A percentile compares a stretch with the other conserved stretches of the same genome.
Evolutionary conservation across 2,329 filamentous ascomycete species (phyloP).

Genomic region (Simplicillium sp.): DNA sequence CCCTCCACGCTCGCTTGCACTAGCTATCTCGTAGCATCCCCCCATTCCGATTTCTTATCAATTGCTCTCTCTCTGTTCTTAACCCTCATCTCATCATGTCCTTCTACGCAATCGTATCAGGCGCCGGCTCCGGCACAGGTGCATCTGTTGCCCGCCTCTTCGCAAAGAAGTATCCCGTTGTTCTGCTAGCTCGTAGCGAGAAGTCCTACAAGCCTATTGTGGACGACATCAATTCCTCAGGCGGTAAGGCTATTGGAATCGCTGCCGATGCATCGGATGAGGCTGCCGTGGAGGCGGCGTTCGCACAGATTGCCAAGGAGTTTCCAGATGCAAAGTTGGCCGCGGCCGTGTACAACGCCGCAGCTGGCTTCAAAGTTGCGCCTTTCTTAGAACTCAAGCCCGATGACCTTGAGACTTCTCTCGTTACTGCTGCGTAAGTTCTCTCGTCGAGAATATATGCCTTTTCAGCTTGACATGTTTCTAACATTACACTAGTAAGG

Average conservation of each 20-base stretch:
- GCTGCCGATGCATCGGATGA: conserved; percentile 38
- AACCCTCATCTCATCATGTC: conserved; percentile 14
- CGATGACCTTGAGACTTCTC: conserved; percentile 38
- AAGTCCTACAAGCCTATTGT: conserved; percentile 58
- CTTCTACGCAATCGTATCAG: conserved; percentile 60
- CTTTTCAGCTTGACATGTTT: not conserved
- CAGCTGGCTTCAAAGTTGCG: conserved; percentile 38
- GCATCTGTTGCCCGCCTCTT: conserved; percentile 44
- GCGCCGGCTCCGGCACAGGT: conserved; percentile 62
- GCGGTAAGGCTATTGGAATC: conserved; percentile 64
- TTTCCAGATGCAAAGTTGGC: conserved; percentile 45
- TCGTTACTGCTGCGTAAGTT: conserved; percentile 40
- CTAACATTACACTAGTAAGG: conserved; percentile 33
- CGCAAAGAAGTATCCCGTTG: conserved; percentile 58
- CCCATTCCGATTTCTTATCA: not conserved
- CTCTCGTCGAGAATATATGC: not conserved
- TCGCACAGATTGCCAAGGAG: conserved; percentile 51
- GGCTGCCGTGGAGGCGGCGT: conserved; percentile 41
- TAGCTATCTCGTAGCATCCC: too few relatives aligned
- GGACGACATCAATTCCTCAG: conserved; percentile 54
- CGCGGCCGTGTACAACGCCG: conserved; percentile 65
- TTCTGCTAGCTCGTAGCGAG: conserved; percentile 61
- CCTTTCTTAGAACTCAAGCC: conserved; percentile 48
- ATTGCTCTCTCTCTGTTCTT: not conserved
- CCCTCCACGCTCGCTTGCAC: too few relatives aligned